These are phyloP conservation scores for Martiniozyma asiatica DNA, from an alignment of 1,139 yeast genomes.

Conservation along the genomic window DNA sequence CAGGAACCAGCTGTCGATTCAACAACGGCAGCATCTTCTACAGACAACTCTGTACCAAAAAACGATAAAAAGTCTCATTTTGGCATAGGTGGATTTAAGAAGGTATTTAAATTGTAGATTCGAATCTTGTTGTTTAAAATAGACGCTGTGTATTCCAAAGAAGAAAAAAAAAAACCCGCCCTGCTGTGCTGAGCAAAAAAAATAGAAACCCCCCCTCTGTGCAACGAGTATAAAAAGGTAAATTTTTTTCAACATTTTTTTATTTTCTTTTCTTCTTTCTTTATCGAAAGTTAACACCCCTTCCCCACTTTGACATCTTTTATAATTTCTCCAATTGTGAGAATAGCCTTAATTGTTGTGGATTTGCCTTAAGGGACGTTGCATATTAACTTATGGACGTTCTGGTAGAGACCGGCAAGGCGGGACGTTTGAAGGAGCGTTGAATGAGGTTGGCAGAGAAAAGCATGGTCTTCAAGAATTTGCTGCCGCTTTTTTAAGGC, in stretches of 20 bases:
- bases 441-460: conserved; percentile 1
- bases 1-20: conserved; percentile 1
- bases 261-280: conserved; percentile 6
- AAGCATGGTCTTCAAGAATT: conserved; percentile 6
- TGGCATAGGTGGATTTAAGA: conserved; percentile 8
- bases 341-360: conserved; percentile 2
- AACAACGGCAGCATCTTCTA: background rate
- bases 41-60: background rate
- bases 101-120: conserved; percentile 5
- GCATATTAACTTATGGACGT: conserved; percentile 38
- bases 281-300: conserved; percentile 20
- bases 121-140: background rate
- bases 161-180: too few species aligned
- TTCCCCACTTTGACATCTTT: conserved; percentile 7
- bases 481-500: conserved; percentile 30
- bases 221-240: background rate
- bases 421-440: conserved; percentile 20
- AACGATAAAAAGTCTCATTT: conserved; percentile 1
- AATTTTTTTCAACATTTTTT: background rate
- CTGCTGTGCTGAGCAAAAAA: background rate
- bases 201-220: background rate
- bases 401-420: conserved; percentile 17
- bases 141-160: conserved; percentile 1
- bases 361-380: conserved; percentile 6
- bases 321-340: background rate